Evolutionary conservation across 176 grass and related monocot species (phyloP).

Genomic region (Leersia perrieri): DNA sequence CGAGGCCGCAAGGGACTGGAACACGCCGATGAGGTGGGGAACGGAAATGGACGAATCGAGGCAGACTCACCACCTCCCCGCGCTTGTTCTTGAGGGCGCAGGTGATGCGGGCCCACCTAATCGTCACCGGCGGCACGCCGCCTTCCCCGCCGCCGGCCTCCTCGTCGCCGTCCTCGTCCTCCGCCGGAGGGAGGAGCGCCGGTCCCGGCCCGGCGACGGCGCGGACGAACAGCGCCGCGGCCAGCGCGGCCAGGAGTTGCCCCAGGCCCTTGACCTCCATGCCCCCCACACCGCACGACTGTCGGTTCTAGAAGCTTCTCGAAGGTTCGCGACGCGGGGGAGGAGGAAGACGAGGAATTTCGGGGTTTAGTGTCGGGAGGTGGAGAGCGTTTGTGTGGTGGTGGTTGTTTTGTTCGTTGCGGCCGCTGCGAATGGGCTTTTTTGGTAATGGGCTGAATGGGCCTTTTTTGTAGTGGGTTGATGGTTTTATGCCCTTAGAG

Average conservation of each 20-base stretch:
- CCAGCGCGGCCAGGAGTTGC: conserved; percentile 76
- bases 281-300: too few relatives aligned
- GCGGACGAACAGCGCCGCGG: conserved; percentile 71
- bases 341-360: not conserved
- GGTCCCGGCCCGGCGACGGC: conserved; percentile 57
- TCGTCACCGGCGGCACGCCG: conserved; percentile 56
- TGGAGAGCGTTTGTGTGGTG: conserved; percentile 31
- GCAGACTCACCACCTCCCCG: conserved; percentile 52
- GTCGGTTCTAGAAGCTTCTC: not conserved
- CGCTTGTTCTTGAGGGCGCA: conserved; percentile 81
- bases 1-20: not conserved
- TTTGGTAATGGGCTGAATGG: too few relatives aligned
- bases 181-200: conserved; percentile 39
- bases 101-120: conserved; percentile 66
- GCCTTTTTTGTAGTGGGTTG: not conserved
- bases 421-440: not conserved
- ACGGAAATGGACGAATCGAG: not conserved
- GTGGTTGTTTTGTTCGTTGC: conserved; percentile 36
- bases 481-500: too few relatives aligned
- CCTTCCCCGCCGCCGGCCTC: conserved; percentile 32
- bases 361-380: conserved; percentile 11
- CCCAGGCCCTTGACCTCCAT: conserved; percentile 64
- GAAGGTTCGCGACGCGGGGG: not conserved
- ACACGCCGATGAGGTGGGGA: not conserved
- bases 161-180: conserved; percentile 8